Conservation (phyloP, 306 rosid species). For the Begonia fuchsioides region DNA sequence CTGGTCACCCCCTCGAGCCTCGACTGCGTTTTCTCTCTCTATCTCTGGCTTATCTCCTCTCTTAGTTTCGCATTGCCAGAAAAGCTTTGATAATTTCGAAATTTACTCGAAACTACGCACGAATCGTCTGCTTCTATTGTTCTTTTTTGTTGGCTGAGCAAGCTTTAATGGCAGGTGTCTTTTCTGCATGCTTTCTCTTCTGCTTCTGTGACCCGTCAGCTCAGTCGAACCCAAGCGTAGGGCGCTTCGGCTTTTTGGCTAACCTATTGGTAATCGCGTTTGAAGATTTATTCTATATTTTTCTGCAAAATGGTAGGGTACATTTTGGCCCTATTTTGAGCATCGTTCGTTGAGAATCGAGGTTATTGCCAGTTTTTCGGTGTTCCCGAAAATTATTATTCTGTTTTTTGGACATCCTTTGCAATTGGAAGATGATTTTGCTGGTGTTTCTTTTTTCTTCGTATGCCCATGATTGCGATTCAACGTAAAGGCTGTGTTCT, state of each 20-base stretch:
- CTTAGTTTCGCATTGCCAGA: too few relatives aligned
- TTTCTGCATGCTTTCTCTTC: slow-evolving; percentile 2
- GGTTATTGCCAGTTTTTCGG: too few relatives aligned
- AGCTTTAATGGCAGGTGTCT: slow-evolving; percentile 1
- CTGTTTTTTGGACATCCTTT: background rate
- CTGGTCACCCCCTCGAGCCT: too few relatives aligned
- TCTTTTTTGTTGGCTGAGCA: background rate
- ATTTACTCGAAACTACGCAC: too few relatives aligned
- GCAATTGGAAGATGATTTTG: background rate
- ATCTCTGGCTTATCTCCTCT: too few relatives aligned
- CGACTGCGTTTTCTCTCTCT: too few relatives aligned
- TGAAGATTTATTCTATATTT: background rate
- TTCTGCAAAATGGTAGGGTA: background rate
- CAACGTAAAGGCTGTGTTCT: background rate
- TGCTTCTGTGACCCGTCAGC: background rate
- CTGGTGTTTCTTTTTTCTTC: background rate
- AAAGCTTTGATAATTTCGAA: too few relatives aligned
- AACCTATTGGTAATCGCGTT: background rate
- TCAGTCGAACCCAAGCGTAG: background rate
- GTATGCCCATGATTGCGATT: too few relatives aligned
- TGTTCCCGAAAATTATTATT: too few relatives aligned
- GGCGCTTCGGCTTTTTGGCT: background rate
- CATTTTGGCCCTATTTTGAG: too few relatives aligned
- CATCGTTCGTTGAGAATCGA: too few relatives aligned
- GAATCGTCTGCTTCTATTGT: background rate